Percentiles rank a stretch among this genome's conserved stretches.
These are phyloP conservation scores for Phialophora macrospora DNA, from an alignment of 2,329 filamentous ascomycete genomes.

Conservation along the genomic window DNA sequence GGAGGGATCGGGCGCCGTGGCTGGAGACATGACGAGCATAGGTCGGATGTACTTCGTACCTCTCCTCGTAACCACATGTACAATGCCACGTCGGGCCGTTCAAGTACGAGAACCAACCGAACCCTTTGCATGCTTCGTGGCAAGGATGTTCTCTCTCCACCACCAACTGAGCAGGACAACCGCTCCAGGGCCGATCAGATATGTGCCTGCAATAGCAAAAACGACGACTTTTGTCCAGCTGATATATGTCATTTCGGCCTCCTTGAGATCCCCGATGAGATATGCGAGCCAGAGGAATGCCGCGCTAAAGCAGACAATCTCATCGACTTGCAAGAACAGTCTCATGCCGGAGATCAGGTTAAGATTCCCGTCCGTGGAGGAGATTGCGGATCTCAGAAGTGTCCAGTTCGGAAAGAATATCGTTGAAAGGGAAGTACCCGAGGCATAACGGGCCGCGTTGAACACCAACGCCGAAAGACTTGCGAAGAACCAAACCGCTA, in stretches of 20 bases:
- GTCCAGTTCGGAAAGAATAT: constrained; percentile 10
- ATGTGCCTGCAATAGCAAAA: constrained; percentile 28
- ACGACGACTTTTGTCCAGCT: constrained; percentile 40
- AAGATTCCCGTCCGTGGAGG: constrained; percentile 36
- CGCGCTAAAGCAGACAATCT: constrained; percentile 15
- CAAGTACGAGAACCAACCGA: not conserved
- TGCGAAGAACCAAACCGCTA: constrained; percentile 2
- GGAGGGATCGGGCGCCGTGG: not conserved
- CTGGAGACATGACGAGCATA: no score
- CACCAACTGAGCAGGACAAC: constrained; percentile 42
- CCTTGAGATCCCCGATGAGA: constrained; percentile 45
- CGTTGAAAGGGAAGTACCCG: not conserved
- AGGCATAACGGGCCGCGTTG: constrained; percentile 3
- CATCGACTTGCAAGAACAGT: constrained; percentile 19
- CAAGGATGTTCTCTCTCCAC: constrained; percentile 46
- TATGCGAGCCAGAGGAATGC: constrained; percentile 44
- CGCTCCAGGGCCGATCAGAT: constrained; percentile 43
- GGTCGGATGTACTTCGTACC: not conserved
- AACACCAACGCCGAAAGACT: constrained; percentile 10
- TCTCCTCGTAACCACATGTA: not conserved
- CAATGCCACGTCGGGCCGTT: not conserved
- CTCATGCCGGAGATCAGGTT: constrained; percentile 34
- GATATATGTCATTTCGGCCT: constrained; percentile 39
- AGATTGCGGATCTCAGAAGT: constrained; percentile 21
- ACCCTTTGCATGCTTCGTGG: constrained; percentile 35